Conservation (phyloP, 2,329 filamentous ascomycete genomes). For the Coniochaeta sp. region DNA sequence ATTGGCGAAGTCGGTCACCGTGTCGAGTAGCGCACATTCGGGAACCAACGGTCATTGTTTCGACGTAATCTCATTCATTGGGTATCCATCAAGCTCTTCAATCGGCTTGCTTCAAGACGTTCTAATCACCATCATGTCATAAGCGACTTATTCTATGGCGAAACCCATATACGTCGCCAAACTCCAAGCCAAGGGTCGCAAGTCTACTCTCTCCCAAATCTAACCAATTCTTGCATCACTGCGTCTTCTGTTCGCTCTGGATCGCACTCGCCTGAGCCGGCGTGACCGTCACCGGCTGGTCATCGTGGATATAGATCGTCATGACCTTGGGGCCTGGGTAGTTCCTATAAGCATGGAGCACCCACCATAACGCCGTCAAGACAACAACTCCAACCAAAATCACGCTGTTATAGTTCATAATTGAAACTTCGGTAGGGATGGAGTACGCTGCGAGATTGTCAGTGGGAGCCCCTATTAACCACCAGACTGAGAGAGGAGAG, state of each 20-base stretch:
- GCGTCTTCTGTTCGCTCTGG: neutral
- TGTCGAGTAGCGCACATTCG: neutral
- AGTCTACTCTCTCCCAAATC: neutral
- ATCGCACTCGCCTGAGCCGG: constrained; percentile 2
- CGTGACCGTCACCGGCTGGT: constrained; percentile 9
- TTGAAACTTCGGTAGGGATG: constrained; percentile 29
- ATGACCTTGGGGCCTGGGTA: constrained; percentile 45
- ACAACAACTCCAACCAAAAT: constrained; percentile 41
- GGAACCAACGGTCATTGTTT: neutral
- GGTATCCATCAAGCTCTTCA: neutral
- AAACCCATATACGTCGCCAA: neutral
- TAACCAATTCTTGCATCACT: neutral
- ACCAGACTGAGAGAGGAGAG: neutral
- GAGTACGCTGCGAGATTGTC: constrained; percentile 25
- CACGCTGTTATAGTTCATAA: constrained; percentile 48
- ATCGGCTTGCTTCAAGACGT: neutral
- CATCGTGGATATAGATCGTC: constrained; percentile 32
- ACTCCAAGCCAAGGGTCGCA: neutral
- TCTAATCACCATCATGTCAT: neutral
- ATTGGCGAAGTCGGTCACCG: neutral
- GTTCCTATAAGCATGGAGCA: constrained; percentile 34
- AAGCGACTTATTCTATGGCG: neutral
- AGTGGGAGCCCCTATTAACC: neutral
- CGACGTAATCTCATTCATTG: neutral
- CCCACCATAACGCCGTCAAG: constrained; percentile 42